These are phyloP conservation scores for Amanita rimosa DNA, from an alignment of 768 basidiomycete genomes.

Conservation along the genomic window DNA sequence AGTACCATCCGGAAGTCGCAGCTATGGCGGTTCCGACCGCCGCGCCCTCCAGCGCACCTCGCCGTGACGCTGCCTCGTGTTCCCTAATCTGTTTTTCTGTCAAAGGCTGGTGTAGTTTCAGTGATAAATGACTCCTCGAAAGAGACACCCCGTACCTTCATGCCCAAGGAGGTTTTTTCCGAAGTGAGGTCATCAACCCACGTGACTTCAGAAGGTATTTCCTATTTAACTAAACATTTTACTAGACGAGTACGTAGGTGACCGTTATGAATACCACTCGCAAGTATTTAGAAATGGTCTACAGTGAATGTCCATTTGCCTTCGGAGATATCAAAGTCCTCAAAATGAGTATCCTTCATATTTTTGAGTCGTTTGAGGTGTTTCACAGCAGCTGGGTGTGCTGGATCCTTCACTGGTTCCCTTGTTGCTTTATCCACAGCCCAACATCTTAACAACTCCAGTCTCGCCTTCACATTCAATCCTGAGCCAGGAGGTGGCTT, in stretches of 20 bases:
- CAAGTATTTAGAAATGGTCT: slow-evolving; percentile 64
- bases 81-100: slow-evolving; percentile 37
- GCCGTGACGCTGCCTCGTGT: slow-evolving; percentile 42
- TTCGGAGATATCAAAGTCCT: slow-evolving; percentile 63
- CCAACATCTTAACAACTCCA: slow-evolving; percentile 77
- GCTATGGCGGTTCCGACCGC: slow-evolving; percentile 36
- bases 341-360: slow-evolving; percentile 82
- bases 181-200: background rate
- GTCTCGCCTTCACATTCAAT: slow-evolving; percentile 76
- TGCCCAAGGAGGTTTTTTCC: background rate
- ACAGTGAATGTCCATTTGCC: slow-evolving; percentile 94
- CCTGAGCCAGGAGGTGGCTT: slow-evolving; percentile 80
- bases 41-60: slow-evolving; percentile 54
- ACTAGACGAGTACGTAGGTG: background rate
- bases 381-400: slow-evolving; percentile 55
- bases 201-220: background rate
- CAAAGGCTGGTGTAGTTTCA: slow-evolving; percentile 13
- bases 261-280: background rate
- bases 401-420: slow-evolving; percentile 77
- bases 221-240: too few relatives aligned
- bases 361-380: slow-evolving; percentile 73
- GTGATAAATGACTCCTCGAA: background rate
- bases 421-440: slow-evolving; percentile 84
- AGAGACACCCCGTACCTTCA: background rate
- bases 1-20: slow-evolving; percentile 40